Evolutionary conservation across 2,329 filamentous ascomycete species (phyloP).

Genomic region (Aspergillus fijiensis): DNA sequence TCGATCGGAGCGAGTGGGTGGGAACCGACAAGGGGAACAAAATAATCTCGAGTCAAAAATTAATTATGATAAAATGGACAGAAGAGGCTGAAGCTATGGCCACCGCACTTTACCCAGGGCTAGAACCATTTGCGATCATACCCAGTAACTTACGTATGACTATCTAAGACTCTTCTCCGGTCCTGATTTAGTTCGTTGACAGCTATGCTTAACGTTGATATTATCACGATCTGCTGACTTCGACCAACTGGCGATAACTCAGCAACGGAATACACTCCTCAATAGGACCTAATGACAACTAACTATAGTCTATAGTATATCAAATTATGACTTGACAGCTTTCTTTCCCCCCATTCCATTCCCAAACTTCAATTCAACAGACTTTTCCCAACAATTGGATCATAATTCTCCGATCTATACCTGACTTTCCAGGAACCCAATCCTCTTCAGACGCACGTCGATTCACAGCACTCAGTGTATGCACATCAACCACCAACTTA

Average conservation of each 20-base stretch:
- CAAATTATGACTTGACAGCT: neutral
- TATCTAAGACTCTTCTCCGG: neutral
- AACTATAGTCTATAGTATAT: neutral
- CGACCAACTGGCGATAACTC: neutral
- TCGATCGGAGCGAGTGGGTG: neutral
- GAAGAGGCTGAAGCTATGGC: neutral
- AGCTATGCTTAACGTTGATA: neutral
- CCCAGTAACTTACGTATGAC: neutral
- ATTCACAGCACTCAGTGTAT: too few species aligned
- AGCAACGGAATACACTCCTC: neutral
- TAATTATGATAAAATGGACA: neutral
- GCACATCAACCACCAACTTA: too few species aligned
- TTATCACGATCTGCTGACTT: neutral
- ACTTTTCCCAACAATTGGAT: neutral
- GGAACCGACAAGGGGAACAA: neutral
- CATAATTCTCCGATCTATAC: neutral
- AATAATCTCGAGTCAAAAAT: neutral
- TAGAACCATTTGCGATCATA: neutral
- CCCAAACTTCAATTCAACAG: neutral
- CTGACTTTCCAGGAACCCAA: neutral
- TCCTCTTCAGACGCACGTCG: neutral
- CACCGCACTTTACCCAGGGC: neutral
- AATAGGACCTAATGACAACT: neutral
- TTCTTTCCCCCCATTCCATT: neutral
- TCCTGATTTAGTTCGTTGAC: neutral